A percentile compares a stretch with the other conserved stretches of the same genome.
Evolutionary conservation across 495 filamentous ascomycete genomes (phyloP).

Genomic region (Alectoria sarmentosa): DNA sequence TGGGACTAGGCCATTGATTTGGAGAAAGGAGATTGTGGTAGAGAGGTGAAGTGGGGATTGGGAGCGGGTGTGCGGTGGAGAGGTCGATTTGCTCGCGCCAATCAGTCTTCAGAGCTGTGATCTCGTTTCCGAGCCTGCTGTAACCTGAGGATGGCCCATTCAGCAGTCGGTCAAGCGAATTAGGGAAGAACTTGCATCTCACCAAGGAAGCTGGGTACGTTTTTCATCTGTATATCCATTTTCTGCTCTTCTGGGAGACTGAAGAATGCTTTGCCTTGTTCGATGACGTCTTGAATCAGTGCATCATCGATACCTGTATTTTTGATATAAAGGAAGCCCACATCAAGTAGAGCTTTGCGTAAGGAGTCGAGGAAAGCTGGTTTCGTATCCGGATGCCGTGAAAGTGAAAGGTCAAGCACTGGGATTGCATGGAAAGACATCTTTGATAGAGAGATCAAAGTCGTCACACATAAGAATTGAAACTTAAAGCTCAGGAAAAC

Average conservation of each 20-base stretch:
- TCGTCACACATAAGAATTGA: background rate
- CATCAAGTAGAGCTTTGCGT: conserved; percentile 74
- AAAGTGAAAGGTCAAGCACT: conserved; percentile 67
- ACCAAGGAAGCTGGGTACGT: conserved; percentile 53
- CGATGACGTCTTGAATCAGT: conserved; percentile 59
- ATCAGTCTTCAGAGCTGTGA: conserved; percentile 39
- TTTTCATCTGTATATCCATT: conserved; percentile 85
- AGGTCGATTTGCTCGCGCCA: conserved; percentile 88
- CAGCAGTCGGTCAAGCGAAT: background rate
- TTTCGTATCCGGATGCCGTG: conserved; percentile 60
- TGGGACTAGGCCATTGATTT: conserved; percentile 71
- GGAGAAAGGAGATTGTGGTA: conserved; percentile 31
- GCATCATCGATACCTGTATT: conserved; percentile 69
- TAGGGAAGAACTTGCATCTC: background rate
- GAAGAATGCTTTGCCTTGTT: conserved; percentile 69
- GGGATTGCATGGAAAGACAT: conserved; percentile 69
- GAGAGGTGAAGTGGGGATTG: conserved; percentile 19
- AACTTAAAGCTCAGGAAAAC: background rate
- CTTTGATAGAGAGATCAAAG: background rate
- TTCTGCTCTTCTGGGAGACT: conserved; percentile 77
- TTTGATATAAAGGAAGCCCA: conserved; percentile 88
- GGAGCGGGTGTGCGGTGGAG: conserved; percentile 40
- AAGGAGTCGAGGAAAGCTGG: conserved; percentile 63
- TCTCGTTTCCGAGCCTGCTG: conserved; percentile 42
- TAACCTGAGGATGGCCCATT: conserved; percentile 31